Base-by-base conservation (phyloP, 371 early-diverging fungal species). In the Actinomortierella wolfii region DNA sequence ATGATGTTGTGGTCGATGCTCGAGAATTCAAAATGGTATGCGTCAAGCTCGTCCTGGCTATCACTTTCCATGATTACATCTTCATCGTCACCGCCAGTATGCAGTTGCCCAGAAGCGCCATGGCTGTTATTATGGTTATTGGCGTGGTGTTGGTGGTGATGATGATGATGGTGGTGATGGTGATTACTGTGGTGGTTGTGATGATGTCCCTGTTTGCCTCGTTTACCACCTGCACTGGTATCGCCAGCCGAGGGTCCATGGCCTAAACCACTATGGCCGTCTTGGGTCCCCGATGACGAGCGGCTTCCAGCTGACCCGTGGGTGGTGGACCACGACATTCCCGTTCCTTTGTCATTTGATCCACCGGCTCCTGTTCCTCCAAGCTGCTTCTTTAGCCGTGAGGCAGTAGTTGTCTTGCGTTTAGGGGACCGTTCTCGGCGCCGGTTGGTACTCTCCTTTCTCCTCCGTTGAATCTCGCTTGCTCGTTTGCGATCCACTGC, bases 401-500 rank as follows among this genome's bases (percentile, higher is more conserved):
- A 34, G 4, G 34, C 34, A 34, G 34, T 6, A 34, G 34, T 34
- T 34, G 34, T 34, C 34, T 34, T 34, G 34, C 34, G 34, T 45
- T 8, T 26, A n/a, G 73, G 73, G 0, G 73, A 61, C 49, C 59
- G 65, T 66, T 71, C 73, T 17, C 66, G 53, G 25, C 56, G 61
- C 28, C 73, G 73, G 29, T 65, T 66, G 9, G 56, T 28, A 11
- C 53, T 42, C 21, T 65, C 71, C 28, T 44, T 65, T 34, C 70
- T 51, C 51, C 76, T 64, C 52, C 76, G 65, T n/a, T 75, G 68
- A 44, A 61, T 59, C 49, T 74, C 75, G 48, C 51, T 59, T 24
- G 68, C 64, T 21, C 73, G 57, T 64, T 71, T 78, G 34, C 67
- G 61, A 67, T 85, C 83, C 29, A 83, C 44, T 34, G 81, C 52